A percentile compares a stretch with the other conserved stretches of the same genome.
These are phyloP conservation scores for Mrakia blollopis DNA, from an alignment of 768 basidiomycete species.

Conservation along the genomic window DNA sequence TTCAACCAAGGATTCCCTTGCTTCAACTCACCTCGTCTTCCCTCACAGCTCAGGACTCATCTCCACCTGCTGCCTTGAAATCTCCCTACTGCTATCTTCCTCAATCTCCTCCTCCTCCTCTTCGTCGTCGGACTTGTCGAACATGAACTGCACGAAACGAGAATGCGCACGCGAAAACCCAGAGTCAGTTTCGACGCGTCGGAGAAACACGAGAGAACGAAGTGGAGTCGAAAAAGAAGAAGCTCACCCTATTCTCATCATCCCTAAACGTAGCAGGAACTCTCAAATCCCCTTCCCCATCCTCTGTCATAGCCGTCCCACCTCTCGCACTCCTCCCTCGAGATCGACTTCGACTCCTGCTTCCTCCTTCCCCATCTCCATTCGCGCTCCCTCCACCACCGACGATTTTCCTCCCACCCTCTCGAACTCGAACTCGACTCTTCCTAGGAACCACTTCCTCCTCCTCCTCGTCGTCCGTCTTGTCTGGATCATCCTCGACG, in stretches of 20 bases:
- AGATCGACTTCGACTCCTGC: not conserved
- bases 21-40: too few species aligned
- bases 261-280: not conserved
- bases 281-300: not conserved
- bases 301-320: not conserved
- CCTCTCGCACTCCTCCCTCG: not conserved
- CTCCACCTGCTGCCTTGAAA: not conserved
- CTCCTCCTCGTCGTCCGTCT: not conserved
- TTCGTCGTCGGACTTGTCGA: not conserved
- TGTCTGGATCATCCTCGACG: not conserved
- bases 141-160: not conserved
- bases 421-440: not conserved
- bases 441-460: not conserved
- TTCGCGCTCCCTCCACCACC: too few species aligned
- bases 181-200: not conserved
- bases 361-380: not conserved
- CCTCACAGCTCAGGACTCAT: not conserved
- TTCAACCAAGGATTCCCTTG: too few species aligned
- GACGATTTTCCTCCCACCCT: not conserved
- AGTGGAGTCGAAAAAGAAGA: too few species aligned
- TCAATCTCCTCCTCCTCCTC: not conserved
- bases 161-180: not conserved
- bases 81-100: not conserved
- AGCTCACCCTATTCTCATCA: conserved; percentile 1
- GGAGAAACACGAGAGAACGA: too few species aligned